phyloP scores from a whole-genome alignment of 2,329 filamentous ascomycete species.

The Fusarium sublunatum region DNA sequence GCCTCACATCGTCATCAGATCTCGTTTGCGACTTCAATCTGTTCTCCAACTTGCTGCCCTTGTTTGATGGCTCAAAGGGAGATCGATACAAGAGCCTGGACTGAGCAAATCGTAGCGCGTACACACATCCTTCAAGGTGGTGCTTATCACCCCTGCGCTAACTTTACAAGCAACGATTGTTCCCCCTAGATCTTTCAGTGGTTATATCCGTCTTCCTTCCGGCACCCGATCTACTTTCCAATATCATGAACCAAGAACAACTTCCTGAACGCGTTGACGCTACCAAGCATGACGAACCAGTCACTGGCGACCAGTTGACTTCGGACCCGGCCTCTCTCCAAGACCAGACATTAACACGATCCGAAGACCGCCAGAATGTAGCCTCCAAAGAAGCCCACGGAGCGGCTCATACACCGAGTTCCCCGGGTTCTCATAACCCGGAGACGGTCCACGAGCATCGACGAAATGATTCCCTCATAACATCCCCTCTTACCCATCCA shows the following conservation, averaged over 20 bases:
- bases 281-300: slow-evolving; percentile 9
- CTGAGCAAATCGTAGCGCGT: neutral
- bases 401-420: slow-evolving; percentile 9
- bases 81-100: neutral
- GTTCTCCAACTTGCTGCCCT: neutral
- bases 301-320: neutral
- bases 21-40: slow-evolving; percentile 2
- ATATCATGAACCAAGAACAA: slow-evolving; percentile 24
- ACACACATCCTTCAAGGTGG: neutral
- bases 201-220: slow-evolving; percentile 35
- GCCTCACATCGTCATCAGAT: slow-evolving; percentile 17
- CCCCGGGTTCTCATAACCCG: slow-evolving; percentile 1
- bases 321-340: neutral
- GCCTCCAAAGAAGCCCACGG: slow-evolving; percentile 7
- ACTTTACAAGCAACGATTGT: neutral
- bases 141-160: slow-evolving; percentile 1
- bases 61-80: neutral
- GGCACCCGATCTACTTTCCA: slow-evolving; percentile 11
- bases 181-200: neutral
- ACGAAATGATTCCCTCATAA: slow-evolving; percentile 38
- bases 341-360: neutral
- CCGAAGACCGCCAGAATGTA: neutral
- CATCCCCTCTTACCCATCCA: slow-evolving; percentile 52
- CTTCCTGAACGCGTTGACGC: slow-evolving; percentile 11
- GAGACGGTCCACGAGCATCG: slow-evolving; percentile 8